Percentiles rank a stretch among this genome's conserved stretches.
These are phyloP conservation scores for Meredithiella fracta DNA, from an alignment of 2,329 filamentous ascomycete genomes.

Conservation along the genomic window DNA sequence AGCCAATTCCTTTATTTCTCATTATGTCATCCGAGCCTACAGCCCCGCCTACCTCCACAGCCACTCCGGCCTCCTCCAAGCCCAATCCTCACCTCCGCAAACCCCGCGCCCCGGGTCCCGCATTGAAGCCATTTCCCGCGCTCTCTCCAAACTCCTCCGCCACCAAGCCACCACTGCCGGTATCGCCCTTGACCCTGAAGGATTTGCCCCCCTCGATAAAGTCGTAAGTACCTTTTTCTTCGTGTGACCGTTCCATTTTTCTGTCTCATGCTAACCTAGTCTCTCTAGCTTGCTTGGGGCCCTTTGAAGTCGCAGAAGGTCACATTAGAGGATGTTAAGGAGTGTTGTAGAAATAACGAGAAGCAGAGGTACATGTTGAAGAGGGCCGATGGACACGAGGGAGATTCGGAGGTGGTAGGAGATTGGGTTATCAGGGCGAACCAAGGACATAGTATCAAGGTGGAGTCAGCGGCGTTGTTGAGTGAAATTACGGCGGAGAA, in stretches of 20 bases:
- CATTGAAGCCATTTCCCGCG: slow-evolving; percentile 35
- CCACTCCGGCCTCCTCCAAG: background rate
- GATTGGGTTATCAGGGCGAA: slow-evolving; percentile 85
- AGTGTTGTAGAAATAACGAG: slow-evolving; percentile 56
- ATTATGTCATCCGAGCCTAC: background rate
- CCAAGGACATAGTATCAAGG: slow-evolving; percentile 76
- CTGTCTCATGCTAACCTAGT: too few species aligned
- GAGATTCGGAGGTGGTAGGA: slow-evolving; percentile 31
- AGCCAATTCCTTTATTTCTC: too few species aligned
- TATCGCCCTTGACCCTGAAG: slow-evolving; percentile 40
- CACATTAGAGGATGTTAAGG: slow-evolving; percentile 57
- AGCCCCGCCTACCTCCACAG: background rate
- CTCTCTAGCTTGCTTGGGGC: slow-evolving; percentile 33
- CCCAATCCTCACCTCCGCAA: background rate
- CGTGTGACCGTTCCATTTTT: background rate
- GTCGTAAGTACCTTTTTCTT: slow-evolving; percentile 33
- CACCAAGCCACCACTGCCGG: slow-evolving; percentile 42
- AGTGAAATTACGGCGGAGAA: slow-evolving; percentile 45
- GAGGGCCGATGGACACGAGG: slow-evolving; percentile 15
- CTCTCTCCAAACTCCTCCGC: slow-evolving; percentile 36
- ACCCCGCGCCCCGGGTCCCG: slow-evolving; percentile 22
- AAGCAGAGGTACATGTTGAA: slow-evolving; percentile 85
- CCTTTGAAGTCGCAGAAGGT: slow-evolving; percentile 51
- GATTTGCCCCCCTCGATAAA: slow-evolving; percentile 39
- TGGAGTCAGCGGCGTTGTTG: slow-evolving; percentile 55